Base-by-base conservation (phyloP, 805 yeast genomes). In the Lipomyces oligophaga region DNA sequence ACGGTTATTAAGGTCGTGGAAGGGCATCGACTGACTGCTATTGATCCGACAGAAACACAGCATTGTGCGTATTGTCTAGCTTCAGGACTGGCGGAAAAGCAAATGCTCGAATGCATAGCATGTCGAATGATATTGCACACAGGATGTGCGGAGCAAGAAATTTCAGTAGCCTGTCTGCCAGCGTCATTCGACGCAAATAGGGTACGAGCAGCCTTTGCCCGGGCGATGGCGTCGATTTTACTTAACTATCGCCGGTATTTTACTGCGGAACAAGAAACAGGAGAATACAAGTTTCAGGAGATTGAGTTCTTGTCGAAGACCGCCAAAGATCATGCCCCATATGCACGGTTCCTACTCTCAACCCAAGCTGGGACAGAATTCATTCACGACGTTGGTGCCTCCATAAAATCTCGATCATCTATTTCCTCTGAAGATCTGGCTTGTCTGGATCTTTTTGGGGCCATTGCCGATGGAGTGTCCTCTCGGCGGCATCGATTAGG, bases 311-410 rank as follows among this genome's bases (percentile, higher is more conserved):
- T 49, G 25, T 30, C 35, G 8, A 33, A 44, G 2, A 21, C 39
- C 7, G 52, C 57, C 5, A 43, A 44, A n/a, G 49, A 45, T 6
- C 47, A 54, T 15, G 47, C 34, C 11, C 49, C 49, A 15, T 54
- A 52, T 34, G 20, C 44, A 11, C 21, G 47, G 15, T 41, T 44
- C 19, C 36, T 54, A 13, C 32, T 44, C 16, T 26, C 43, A 4
- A 46, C 55, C n/a, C 58, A 54, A 27, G 48, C 53, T 8, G 49
- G 57, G n/a, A n/a, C 37, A 5, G 58, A 54, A 37, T 54, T 54
- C 32, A 30, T 54, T 15, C 36, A 52, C 33, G 56, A 43, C 10
- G 42, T 40, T 16, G 52, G 35, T 31, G 2, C 7, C 8, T 36
- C 7, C 10, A 13, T 5, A 5, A 13, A 24, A 19, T 13, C 26